Base-by-base conservation (phyloP, 2,329 filamentous ascomycete genomes). In the Aspergillus chevalieri region DNA sequence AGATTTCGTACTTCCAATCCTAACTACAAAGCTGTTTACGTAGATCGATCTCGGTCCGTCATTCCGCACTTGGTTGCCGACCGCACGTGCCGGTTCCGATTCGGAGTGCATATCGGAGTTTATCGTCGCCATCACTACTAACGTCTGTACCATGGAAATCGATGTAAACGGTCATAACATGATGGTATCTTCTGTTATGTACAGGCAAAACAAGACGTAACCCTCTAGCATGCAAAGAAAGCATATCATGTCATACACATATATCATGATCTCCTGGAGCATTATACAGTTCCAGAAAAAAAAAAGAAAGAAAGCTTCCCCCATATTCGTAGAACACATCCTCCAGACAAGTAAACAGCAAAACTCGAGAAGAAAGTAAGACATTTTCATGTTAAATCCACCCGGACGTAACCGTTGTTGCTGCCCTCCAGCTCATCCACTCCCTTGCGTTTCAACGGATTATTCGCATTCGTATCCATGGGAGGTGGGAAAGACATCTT, bases 381-480 rank as follows among this genome's bases (percentile, higher is more conserved):
- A 38, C 1, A 19, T 19, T 9, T n/a, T 19, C 17, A 38, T 17
- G 34, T 38, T 4, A 19, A 38, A 38, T 38, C 17, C 34, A 38
- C 17, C 34, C 17, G 34, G 17, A n/a, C n/a, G 6, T 43, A 17
- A 6, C 36, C 36, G 14, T 39, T 8, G 6, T 12, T 19, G n/a
- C 3, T 19, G 14, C 10, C 6, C 19, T 56, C 48, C 43, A 47
- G 47, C n/a, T 56, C 56, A 21, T 53, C 59, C 19, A 53, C 52
- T 19, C 57, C 60, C 52, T 69, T 69, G 43, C 67, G 65, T 51
- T 70, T 70, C 43, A 69, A 50, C 43, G 63, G 67, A 52, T 68
- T 68, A 44, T 51, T 54, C 8, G 57, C 15, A 41, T 9, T 45
- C n/a, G 54, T 43, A 19, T 38, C 39, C 36, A 49, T 44, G 30